These are phyloP conservation scores for Dactylellina sp. DNA, from an alignment of 2,329 filamentous ascomycete genomes.

Conservation along the genomic window DNA sequence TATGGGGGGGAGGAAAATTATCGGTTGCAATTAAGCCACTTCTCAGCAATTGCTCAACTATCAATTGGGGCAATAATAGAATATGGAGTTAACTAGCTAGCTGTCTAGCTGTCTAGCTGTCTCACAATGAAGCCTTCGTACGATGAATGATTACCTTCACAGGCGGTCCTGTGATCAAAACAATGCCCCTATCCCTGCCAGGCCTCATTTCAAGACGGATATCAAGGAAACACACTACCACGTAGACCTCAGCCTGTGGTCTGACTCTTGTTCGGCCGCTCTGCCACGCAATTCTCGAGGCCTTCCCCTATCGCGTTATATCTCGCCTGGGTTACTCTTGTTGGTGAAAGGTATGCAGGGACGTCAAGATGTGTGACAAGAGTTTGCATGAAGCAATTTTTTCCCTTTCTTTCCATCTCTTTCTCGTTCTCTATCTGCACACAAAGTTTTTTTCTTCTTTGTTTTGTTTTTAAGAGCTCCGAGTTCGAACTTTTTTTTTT, in stretches of 20 bases:
- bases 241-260: conserved; percentile 42
- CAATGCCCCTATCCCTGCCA: conserved; percentile 13
- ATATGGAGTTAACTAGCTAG: background rate
- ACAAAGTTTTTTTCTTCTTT: no score
- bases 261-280: conserved; percentile 39
- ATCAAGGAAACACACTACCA: conserved; percentile 17
- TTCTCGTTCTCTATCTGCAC: conserved; percentile 28
- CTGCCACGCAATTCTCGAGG: conserved; percentile 32
- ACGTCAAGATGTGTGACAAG: conserved; percentile 48
- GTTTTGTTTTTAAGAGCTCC: conserved; percentile 48
- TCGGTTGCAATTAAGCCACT: background rate
- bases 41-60: background rate
- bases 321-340: conserved; percentile 36
- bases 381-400: conserved; percentile 44
- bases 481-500: conserved; percentile 39
- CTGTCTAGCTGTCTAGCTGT: background rate
- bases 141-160: background rate
- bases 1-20: no score
- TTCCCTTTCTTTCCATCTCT: conserved; percentile 14
- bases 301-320: conserved; percentile 21
- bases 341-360: conserved; percentile 46
- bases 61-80: conserved; percentile 2
- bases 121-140: background rate
- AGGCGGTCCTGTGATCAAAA: conserved; percentile 36
- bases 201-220: conserved; percentile 6